Evolutionary conservation across 2,329 filamentous ascomycete species (phyloP), one percentile per base, ranked within the genome.

Genomic region (Colletotrichum sp.): DNA sequence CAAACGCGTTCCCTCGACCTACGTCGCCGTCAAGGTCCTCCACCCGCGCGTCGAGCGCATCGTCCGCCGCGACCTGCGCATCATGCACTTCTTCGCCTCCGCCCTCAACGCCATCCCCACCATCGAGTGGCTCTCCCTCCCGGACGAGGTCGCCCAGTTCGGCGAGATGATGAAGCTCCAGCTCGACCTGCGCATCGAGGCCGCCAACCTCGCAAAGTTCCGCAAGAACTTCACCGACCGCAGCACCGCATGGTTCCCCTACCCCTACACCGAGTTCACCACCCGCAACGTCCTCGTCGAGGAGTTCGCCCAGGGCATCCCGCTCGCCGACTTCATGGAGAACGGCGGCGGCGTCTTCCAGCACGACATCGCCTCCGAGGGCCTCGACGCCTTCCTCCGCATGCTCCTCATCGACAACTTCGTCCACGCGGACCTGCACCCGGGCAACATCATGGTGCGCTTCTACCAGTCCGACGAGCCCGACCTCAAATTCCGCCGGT

Each of bases 131-230:
- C 89, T 99, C 8, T 98, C 96, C 1, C 92, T 99, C 11, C 97
- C 97, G 0, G 96, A 98, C 79, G 97, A 99, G 83, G 97, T 99
- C 5, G 86, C 90, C 16, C 96, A 99, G 81, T 99, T 99, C 82
- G 96, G 96, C 29, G 95, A 98, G 82, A 99, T 99, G 97, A 99
- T 99, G 97, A 94, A 94, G 81, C 88, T 99, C n/a, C 97, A 99
- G 83, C 89, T 99, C 4, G 97, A 99, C 84, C 89, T 99, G 44
- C 94, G 97, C 69, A 99, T 99, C 77, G 97, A 99, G 84, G 94
- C 96, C 2, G 94, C 96, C 49, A 99, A 99, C 81, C 88, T 99
- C 5, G 93, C 93, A 27, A 92, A 93, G 16, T 99, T 99, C 88
- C 93, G 97, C 69, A 93, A 94, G 80, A 95, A 98, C 83, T 99